Conservation (phyloP, 2,329 filamentous ascomycete species). For the Xylaria sp. region DNA sequence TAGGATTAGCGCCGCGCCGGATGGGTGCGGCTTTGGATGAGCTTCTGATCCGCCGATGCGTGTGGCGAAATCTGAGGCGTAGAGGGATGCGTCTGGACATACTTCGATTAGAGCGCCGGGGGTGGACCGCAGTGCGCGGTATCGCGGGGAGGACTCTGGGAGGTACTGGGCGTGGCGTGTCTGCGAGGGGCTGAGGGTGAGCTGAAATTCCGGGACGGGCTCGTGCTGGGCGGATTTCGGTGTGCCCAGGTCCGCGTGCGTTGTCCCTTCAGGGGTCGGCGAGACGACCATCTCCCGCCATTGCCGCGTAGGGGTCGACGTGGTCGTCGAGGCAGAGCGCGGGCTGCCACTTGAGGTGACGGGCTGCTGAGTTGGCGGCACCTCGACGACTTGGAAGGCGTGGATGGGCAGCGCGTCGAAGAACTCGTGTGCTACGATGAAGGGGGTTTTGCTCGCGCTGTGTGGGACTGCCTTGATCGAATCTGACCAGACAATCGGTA, state of each 20-base stretch:
- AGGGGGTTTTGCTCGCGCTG: conserved; percentile 79
- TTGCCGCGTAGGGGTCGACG: conserved; percentile 59
- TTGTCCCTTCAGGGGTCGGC: conserved; percentile 67
- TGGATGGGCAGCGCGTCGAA: conserved; percentile 98
- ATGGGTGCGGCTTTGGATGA: conserved; percentile 69
- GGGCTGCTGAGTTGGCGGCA: conserved; percentile 57
- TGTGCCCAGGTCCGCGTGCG: conserved; percentile 65
- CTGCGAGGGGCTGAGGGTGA: conserved; percentile 77
- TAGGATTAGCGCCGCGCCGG: conserved; percentile 91
- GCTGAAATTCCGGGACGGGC: conserved; percentile 84
- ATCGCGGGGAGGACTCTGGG: conserved; percentile 82
- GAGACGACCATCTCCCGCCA: conserved; percentile 88
- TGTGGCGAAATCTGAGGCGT: conserved; percentile 81
- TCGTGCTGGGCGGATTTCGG: conserved; percentile 63
- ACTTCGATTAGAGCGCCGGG: conserved; percentile 84
- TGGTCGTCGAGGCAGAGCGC: conserved; percentile 58
- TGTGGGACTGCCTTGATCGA: conserved; percentile 82
- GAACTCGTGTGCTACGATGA: conserved; percentile 97
- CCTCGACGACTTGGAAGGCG: conserved; percentile 81
- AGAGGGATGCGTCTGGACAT: conserved; percentile 85
- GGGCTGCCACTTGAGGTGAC: conserved; percentile 59
- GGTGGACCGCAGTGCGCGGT: conserved; percentile 75
- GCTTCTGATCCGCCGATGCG: conserved; percentile 79
- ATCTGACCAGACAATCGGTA: conserved; percentile 90
- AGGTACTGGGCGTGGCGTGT: conserved; percentile 89